Evolutionary conservation across 2,329 filamentous ascomycete species (phyloP), one percentile per base, ranked within the genome.

Genomic region (Fusarium napiforme): DNA sequence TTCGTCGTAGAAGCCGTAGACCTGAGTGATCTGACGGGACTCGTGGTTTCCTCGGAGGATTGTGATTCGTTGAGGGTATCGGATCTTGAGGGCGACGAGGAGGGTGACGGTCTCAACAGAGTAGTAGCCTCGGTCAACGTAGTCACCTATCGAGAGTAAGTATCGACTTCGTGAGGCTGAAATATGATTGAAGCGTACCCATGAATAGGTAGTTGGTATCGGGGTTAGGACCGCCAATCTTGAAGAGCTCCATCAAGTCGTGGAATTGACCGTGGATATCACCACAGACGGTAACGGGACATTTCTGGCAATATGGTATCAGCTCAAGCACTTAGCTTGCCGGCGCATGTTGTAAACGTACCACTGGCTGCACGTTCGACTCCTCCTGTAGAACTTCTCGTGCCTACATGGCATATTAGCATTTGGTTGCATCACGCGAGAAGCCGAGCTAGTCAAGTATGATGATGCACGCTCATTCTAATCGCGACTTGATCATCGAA

Each of bases 171-270:
- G 23, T 26, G 37, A 42, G n/a, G n/a, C n/a, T 46, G 52, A 18
- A 34, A 36, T 19, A 37, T 52, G 23, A 18, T 50, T 34, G 49
- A 53, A 59, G 67, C 91, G 81, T 85, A 96, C 94, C 95, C 95
- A 99, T 98, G 87, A 98, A 98, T 76, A 98, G 92, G 85, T 98
- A 98, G 87, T 98, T 98, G 81, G 96, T 98, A 84, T 99, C 96
- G 76, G 96, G 96, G 82, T 97, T 98, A 69, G 95, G 95, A 61
- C 96, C 96, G 78, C 96, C 96, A 83, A 99, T 98, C 87, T 97
- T 97, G 90, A 99, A 99, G 60, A 99, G 91, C 86, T 99, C 96
- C 95, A 99, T 98, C 83, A 99, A 86, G 82, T 99, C 96, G 84
- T 98, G 96, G 83, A 98, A 98, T 85, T 99, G 96, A 76, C 96